Evolutionary conservation across 78 protist genomes (phyloP).

Genomic region (Cavenderia fasciculata): DNA sequence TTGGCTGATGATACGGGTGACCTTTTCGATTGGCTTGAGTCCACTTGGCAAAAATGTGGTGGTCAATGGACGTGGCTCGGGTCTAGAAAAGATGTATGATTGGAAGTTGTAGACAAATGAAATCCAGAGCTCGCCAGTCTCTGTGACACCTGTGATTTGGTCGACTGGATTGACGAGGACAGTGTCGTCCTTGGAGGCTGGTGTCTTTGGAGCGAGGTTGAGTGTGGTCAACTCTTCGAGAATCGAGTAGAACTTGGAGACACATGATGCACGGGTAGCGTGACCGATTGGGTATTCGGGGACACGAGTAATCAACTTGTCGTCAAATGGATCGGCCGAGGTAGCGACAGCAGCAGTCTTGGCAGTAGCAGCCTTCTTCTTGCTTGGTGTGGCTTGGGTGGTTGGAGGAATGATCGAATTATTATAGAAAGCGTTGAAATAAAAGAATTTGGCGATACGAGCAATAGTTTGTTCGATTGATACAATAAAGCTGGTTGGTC

Average conservation of each 20-base stretch:
- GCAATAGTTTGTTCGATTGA: neutral
- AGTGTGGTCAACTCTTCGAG: constrained; percentile 19
- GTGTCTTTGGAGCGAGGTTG: neutral
- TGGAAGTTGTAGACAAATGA: constrained; percentile 14
- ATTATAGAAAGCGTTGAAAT: constrained; percentile 43
- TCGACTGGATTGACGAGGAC: too few species aligned
- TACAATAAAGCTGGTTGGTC: neutral
- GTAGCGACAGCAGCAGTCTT: neutral
- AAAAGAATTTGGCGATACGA: constrained; percentile 40
- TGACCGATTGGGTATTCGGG: constrained; percentile 18
- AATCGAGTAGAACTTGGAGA: constrained; percentile 10
- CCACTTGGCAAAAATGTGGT: constrained; percentile 39
- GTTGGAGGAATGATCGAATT: neutral
- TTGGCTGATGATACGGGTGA: constrained; percentile 2
- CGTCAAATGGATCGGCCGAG: neutral
- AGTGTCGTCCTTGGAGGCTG: neutral
- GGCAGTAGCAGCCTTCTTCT: neutral
- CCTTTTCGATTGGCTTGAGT: constrained; percentile 36
- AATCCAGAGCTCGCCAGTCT: constrained; percentile 53
- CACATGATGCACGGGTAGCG: constrained; percentile 18
- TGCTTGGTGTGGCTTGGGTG: neutral
- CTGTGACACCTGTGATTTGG: neutral
- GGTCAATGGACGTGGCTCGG: neutral
- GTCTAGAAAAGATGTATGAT: neutral
- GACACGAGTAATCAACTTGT: neutral